A percentile compares a stretch with the other conserved stretches of the same genome.
phyloP scores from a whole-genome alignment of 2,329 filamentous ascomycete genomes.

The Claviceps lovelessii region DNA sequence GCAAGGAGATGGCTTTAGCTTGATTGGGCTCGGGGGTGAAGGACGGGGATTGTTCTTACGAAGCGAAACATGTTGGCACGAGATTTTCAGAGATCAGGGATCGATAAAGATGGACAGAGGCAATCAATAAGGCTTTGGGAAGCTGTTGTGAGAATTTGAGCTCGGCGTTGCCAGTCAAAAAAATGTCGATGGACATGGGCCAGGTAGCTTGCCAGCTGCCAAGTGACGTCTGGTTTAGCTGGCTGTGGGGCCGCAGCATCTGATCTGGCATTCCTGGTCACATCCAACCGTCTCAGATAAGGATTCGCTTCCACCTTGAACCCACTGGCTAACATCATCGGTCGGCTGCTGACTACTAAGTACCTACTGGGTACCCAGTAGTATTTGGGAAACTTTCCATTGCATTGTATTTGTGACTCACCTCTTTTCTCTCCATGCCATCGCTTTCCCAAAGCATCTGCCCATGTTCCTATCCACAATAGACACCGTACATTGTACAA shows the following conservation, averaged over 20 bases:
- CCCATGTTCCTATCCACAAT: no score
- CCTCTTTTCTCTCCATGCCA: no score
- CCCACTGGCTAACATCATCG: background rate
- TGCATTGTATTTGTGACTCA: no score
- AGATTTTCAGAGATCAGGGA: background rate
- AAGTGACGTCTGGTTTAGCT: background rate
- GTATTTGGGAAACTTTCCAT: no score
- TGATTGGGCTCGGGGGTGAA: background rate
- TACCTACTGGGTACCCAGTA: no score
- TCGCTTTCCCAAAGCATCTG: no score
- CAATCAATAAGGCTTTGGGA: background rate
- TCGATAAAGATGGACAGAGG: background rate
- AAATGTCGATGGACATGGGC: background rate
- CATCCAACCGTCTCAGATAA: background rate
- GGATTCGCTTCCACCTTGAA: background rate
- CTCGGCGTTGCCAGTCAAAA: background rate
- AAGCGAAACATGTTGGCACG: constrained; percentile 12
- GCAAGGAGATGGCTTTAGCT: background rate
- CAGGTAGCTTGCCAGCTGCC: background rate
- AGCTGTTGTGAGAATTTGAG: background rate
- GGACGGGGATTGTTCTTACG: constrained; percentile 5
- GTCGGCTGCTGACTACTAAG: background rate
- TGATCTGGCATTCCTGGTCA: background rate
- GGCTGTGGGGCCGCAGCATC: background rate
- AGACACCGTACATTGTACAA: no score